phyloP scores from a whole-genome alignment of 805 yeast species.

The Metschnikowia vanudenii region DNA sequence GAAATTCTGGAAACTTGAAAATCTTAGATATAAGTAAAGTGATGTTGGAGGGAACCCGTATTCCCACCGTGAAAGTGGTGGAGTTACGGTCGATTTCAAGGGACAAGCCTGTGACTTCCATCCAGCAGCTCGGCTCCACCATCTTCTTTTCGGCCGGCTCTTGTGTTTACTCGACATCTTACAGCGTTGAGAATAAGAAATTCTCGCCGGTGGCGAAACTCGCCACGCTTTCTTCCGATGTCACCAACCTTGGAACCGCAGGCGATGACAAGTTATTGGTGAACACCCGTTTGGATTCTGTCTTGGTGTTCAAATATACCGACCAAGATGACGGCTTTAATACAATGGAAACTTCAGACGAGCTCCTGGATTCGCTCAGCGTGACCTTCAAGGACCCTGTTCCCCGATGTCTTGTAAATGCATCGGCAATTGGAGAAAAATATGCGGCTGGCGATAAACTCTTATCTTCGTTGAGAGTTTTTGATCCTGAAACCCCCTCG shows the following conservation, averaged over 20 bases:
- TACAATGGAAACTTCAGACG: not conserved
- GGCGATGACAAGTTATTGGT: constrained; percentile 22
- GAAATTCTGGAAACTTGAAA: constrained; percentile 30
- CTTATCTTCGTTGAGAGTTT: constrained; percentile 31
- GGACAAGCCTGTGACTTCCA: constrained; percentile 32
- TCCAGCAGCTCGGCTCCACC: constrained; percentile 32
- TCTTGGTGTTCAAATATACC: constrained; percentile 27
- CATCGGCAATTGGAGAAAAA: constrained; percentile 22
- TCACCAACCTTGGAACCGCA: constrained; percentile 26
- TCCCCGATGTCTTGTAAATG: constrained; percentile 35
- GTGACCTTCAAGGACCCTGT: constrained; percentile 31
- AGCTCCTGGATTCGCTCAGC: constrained; percentile 1
- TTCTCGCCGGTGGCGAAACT: constrained; percentile 28
- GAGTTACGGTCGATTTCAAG: constrained; percentile 35
- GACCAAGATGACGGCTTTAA: not conserved
- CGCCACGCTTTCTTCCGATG: constrained; percentile 30
- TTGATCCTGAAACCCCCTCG: constrained; percentile 16
- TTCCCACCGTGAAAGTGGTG: constrained; percentile 21
- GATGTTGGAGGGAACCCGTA: constrained; percentile 15
- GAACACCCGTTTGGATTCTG: constrained; percentile 37
- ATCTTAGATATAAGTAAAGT: constrained; percentile 32
- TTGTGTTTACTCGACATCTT: constrained; percentile 32
- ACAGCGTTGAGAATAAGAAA: constrained; percentile 31
- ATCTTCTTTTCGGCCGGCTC: constrained; percentile 35
- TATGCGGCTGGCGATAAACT: constrained; percentile 36